These are phyloP conservation scores for Xylaria sp. DNA, from an alignment of 2,329 filamentous ascomycete genomes.

Conservation along the genomic window DNA sequence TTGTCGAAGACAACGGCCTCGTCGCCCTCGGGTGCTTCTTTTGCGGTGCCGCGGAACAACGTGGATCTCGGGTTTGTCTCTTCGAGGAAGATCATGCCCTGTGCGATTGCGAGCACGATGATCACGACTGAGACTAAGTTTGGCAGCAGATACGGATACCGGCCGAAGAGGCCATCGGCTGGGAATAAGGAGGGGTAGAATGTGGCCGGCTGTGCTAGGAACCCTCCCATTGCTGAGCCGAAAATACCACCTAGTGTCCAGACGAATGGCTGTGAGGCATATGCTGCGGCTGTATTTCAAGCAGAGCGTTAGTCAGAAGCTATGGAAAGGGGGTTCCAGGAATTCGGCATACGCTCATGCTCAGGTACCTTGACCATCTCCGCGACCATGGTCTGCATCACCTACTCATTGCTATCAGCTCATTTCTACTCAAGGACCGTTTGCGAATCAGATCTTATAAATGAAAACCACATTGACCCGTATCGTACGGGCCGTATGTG, in stretches of 20 bases:
- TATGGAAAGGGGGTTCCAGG: not conserved
- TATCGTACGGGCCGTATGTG: not conserved
- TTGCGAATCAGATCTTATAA: not conserved
- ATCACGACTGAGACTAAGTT: conserved; percentile 73
- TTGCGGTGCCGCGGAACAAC: conserved; percentile 10
- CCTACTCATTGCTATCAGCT: conserved; percentile 39
- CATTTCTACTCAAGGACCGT: not conserved
- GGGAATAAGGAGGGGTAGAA: conserved; percentile 53
- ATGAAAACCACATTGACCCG: not conserved
- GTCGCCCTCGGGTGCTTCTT: conserved; percentile 39
- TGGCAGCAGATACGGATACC: conserved; percentile 77
- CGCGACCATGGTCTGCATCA: conserved; percentile 57
- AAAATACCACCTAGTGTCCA: conserved; percentile 54
- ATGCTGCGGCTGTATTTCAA: conserved; percentile 46
- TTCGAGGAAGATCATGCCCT: conserved; percentile 71
- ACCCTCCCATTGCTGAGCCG: conserved; percentile 54
- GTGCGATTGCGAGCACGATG: conserved; percentile 68
- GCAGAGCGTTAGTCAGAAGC: conserved; percentile 1
- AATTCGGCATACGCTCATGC: conserved; percentile 52
- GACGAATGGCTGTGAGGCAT: conserved; percentile 53
- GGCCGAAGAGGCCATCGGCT: conserved; percentile 60
- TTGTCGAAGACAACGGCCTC: conserved; percentile 36
- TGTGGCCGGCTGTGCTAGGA: conserved; percentile 52
- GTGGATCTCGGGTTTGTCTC: conserved; percentile 53
- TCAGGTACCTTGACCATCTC: conserved; percentile 57